Conservation (phyloP, 1,139 yeast genomes). For the Zygosaccharomyces pseudobailii region DNA sequence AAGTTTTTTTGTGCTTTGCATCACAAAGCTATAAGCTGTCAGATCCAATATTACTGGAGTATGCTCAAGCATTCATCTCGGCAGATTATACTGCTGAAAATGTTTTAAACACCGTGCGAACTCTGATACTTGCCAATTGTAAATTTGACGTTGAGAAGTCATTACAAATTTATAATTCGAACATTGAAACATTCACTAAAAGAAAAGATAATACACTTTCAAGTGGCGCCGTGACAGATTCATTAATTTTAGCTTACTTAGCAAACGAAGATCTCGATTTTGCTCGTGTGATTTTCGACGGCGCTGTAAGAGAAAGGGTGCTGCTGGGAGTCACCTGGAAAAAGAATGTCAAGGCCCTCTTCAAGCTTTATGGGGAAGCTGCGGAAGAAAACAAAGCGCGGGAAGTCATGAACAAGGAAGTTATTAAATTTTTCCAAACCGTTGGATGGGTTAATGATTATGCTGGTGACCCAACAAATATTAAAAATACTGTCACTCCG, state of each 20-base stretch:
- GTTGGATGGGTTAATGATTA: conserved; percentile 4
- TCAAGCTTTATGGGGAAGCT: conserved; percentile 57
- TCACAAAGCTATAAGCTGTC: conserved; percentile 41
- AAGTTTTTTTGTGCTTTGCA: conserved; percentile 38
- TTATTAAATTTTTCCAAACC: conserved; percentile 12
- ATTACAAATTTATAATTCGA: conserved; percentile 49
- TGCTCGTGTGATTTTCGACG: conserved; percentile 57
- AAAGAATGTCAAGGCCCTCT: conserved; percentile 41
- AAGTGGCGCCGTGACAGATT: conserved; percentile 48
- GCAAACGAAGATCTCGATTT: conserved; percentile 54
- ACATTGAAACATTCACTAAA: conserved; percentile 37
- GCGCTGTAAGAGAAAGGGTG: conserved; percentile 44
- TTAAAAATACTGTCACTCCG: too few species aligned
- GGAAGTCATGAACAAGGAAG: conserved; percentile 16
- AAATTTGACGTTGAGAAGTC: conserved; percentile 44
- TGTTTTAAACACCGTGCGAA: conserved; percentile 36
- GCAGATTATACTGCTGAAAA: conserved; percentile 37
- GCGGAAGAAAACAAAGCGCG: conserved; percentile 25
- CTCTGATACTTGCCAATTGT: conserved; percentile 45
- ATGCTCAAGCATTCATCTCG: conserved; percentile 46
- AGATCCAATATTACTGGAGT: conserved; percentile 35
- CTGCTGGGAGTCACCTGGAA: conserved; percentile 44
- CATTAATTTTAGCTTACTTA: conserved; percentile 48
- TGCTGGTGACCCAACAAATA: too few species aligned
- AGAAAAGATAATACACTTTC: conserved; percentile 38